Conservation (phyloP, 2,329 filamentous ascomycete genomes). For the Dactylonectria estremocensis region DNA sequence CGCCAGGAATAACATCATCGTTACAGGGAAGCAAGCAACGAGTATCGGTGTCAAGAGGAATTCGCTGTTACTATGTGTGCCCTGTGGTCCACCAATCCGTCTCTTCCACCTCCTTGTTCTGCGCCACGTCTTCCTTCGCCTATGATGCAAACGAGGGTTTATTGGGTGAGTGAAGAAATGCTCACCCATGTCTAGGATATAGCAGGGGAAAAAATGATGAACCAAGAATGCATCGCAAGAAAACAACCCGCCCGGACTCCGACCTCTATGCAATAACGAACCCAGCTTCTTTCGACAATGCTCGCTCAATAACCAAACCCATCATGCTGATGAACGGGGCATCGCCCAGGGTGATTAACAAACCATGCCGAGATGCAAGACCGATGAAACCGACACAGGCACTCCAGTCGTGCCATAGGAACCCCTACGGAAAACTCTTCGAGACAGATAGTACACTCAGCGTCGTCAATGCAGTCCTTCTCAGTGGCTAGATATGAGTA, state of each 20-base stretch:
- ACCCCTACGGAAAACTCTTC: constrained; percentile 76
- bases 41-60: background rate
- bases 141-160: constrained; percentile 36
- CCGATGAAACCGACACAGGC: constrained; percentile 75
- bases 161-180: constrained; percentile 31
- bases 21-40: background rate
- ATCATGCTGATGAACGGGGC: constrained; percentile 77
- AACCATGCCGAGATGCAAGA: constrained; percentile 76
- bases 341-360: constrained; percentile 72
- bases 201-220: constrained; percentile 10
- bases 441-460: constrained; percentile 78
- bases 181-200: constrained; percentile 37
- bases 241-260: constrained; percentile 36
- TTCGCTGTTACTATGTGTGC: constrained; percentile 5
- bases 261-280: constrained; percentile 39
- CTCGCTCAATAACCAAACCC: constrained; percentile 65
- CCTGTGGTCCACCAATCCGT: background rate
- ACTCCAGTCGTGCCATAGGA: constrained; percentile 77
- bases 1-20: background rate
- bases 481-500: constrained; percentile 76
- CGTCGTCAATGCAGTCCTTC: constrained; percentile 78
- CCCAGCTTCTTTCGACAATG: constrained; percentile 21
- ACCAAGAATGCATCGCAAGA: constrained; percentile 37
- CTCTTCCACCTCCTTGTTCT: constrained; percentile 3
- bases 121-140: constrained; percentile 12